Base-by-base conservation (phyloP, 2,329 filamentous ascomycete species). In the Fusarium sp. region DNA sequence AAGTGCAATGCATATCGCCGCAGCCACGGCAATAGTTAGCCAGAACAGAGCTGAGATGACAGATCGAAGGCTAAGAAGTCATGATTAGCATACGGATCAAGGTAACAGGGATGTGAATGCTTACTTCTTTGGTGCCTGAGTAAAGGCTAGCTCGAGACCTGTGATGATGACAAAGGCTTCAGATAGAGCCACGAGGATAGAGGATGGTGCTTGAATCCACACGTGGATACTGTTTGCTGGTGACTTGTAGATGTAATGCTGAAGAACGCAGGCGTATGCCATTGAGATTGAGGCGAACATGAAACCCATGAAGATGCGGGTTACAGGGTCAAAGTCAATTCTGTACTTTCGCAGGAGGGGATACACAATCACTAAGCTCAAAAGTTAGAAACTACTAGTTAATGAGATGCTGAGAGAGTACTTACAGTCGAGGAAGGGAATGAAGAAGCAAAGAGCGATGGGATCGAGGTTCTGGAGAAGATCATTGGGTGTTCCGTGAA, bases 31-130 rank as follows among this genome's bases (percentile, higher is more conserved):
- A 2, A 63, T 63, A 2, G 60, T 63, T 10, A 63, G 5, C 60
- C 60, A 63, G 17, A 63, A 63, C 7, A 63, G 44, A 15, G 60
- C 60, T 4, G 54, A 63, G 18, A 63, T 63, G 7, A 63, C 54
- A 7, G 54, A 63, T 11, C 60, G 44, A 5, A 63, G 36, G 3
- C 60, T 63, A 3, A 18, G 0, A 17, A 2, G 13, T 4, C 4
- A 20, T 4, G 2, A 9, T 61, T 4, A 60, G 22, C 15, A 35
- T 4, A 29, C 6, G 7, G 5, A 33, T 33, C 4, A 1, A 29
- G 2, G 5, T 8, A 5, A 6, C 4, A 13, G 5, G 12, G 12
- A 22, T 7, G 1, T 12, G 10, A 3, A 22, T 2, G 25, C 44
- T 20, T 62, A 63, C 60, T 60, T 63, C 13, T 59, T 60, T 5